Evolutionary conservation across 2,329 filamentous ascomycete genomes (phyloP).

Genomic region (Aspergillus transmontanensis): DNA sequence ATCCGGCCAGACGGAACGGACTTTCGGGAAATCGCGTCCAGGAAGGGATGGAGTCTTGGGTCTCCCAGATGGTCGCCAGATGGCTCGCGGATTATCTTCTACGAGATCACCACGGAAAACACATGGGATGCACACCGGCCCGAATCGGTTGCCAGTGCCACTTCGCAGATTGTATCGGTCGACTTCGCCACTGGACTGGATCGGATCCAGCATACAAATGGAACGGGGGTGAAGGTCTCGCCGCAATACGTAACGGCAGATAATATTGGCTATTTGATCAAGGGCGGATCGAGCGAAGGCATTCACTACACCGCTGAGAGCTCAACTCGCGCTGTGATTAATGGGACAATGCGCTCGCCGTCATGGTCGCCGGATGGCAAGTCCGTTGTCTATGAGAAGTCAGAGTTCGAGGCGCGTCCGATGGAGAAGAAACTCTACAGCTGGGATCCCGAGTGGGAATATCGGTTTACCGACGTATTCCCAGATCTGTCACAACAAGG

Average conservation of each 20-base stretch:
- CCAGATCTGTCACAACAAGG: constrained; percentile 33
- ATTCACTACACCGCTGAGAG: constrained; percentile 29
- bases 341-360: constrained; percentile 20
- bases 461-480: constrained; percentile 49
- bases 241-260: constrained; percentile 36
- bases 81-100: constrained; percentile 40
- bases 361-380: constrained; percentile 40
- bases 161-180: constrained; percentile 33
- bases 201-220: constrained; percentile 31
- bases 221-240: constrained; percentile 33
- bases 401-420: constrained; percentile 32
- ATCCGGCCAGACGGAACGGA: constrained; percentile 41
- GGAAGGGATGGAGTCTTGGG: constrained; percentile 40
- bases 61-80: constrained; percentile 44
- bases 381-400: constrained; percentile 27
- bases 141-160: constrained; percentile 17
- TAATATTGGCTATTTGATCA: constrained; percentile 27
- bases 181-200: constrained; percentile 45
- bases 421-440: constrained; percentile 42
- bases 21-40: constrained; percentile 38
- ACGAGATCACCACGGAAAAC: constrained; percentile 42
- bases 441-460: constrained; percentile 46
- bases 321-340: constrained; percentile 7
- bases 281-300: constrained; percentile 27
- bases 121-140: constrained; percentile 44